Base-by-base conservation (phyloP, 306 rosid genomes). In the Cucumis melo region DNA sequence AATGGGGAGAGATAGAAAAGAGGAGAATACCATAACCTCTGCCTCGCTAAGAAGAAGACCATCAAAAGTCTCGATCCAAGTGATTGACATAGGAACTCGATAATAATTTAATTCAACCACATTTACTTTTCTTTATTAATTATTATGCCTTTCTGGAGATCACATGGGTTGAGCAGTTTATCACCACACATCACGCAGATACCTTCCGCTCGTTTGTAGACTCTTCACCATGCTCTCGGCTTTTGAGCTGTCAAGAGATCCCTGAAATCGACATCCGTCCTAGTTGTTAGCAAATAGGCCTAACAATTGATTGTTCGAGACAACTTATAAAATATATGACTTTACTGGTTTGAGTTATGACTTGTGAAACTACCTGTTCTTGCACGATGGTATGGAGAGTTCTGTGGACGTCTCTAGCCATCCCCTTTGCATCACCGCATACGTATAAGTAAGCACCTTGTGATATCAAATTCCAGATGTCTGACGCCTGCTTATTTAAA, bases 341-440 rank as follows among this genome's bases (percentile, higher is more conserved):
- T 48, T 48, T 2, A 48, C 1, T 5, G 1, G 19, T 48, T 48
- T 48, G 7, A 48, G 36, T 32, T 32, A 32, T 32, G 36, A 32
- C 36, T 32, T 32, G 36, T 32, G 36, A 32, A 32, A 32, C 4
- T 32, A 95, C 99, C 98, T 92, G 91, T 78, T 92, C 98, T 82
- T 85, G 92, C 48, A 77, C 83, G 63, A 95, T 90, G n/a, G 94
- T 87, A 80, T 95, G 96, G 21, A 95, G 87, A 68, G 93, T 82
- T 68, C 99, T 92, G 89, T 95, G 99, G 72, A 95, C 99, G 78
- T 95, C 99, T 81, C 73, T 89, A 71, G 99, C 99, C 99, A 95
- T 95, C 82, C 99, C 98, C 88, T 95, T 95, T 41, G 98, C 99
- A 86, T 95, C 99, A 79, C 99, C 99, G 80, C 99, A 95, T 10